Base-by-base conservation (phyloP, 2,329 filamentous ascomycete species). In the Hymenoscyphus linearis region DNA sequence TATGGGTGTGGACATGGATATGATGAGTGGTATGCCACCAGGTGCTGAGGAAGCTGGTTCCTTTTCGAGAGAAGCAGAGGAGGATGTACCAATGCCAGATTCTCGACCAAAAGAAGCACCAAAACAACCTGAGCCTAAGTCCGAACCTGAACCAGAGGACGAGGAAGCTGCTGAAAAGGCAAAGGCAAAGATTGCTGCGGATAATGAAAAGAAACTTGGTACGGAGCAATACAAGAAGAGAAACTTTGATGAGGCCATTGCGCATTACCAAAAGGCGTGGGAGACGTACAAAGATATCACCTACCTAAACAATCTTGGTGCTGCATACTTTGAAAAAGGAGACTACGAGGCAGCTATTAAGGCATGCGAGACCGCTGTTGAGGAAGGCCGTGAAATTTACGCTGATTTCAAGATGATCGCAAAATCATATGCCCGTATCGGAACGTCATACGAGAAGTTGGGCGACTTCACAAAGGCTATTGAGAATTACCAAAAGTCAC, bases 161-260 rank as follows among this genome's bases (percentile, higher is more conserved):
- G 92, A 96, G 71, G 95, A 98, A 75, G 83, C 87, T 0, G 74
- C 86, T 60, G 90, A 89, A 64, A 92, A 93, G 77, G 90, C 90
- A 78, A 90, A 95, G 80, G 91, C 91, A 47, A 96, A 98, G 81
- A 90, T 88, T 71, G 91, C 89, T 65, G 95, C 93, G 52, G 95
- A 99, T 70, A 90, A 92, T 74, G 90, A 97, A 78, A 99, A 99
- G 85, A 90, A 88, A 34, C 81, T 96, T 61, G 95, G 95, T 61
- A 99, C 93, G 14, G 91, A 95, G 69, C 88, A 88, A 75, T 99
- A 99, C 83, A 99, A 99, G 87, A 98, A 98, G 85, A 88, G 91
- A 69, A 87, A 97, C 74, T 97, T 99, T 68, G 95, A 98, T 71
- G 86, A 89, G 72, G 95, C 95, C 57, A 97, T 99, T 71, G 85